Percentiles rank a stretch among this genome's conserved stretches.
These are phyloP conservation scores for Aspergillus sergii DNA, from an alignment of 2,329 filamentous ascomycete species.

Conservation along the genomic window DNA sequence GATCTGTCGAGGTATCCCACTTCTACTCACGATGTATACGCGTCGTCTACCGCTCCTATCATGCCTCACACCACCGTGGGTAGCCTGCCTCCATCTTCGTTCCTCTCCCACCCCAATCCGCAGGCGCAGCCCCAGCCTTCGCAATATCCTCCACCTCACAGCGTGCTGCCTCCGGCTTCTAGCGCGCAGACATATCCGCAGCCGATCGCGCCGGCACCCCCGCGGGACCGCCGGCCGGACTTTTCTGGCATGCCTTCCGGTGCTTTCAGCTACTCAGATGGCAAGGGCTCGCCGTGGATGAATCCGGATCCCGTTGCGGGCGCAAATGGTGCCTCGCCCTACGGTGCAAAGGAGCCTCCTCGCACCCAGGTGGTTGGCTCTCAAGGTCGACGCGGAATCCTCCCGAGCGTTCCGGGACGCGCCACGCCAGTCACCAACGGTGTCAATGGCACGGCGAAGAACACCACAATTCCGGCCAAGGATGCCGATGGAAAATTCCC, in stretches of 20 bases:
- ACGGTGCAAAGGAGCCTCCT: slow-evolving; percentile 46
- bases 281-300: slow-evolving; percentile 57
- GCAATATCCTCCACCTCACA: slow-evolving; percentile 43
- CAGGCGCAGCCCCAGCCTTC: slow-evolving; percentile 41
- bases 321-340: slow-evolving; percentile 40
- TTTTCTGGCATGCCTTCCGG: slow-evolving; percentile 72
- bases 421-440: slow-evolving; percentile 70
- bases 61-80: slow-evolving; percentile 46
- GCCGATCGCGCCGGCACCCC: slow-evolving; percentile 73
- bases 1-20: slow-evolving; percentile 48
- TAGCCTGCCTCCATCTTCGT: slow-evolving; percentile 46
- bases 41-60: slow-evolving; percentile 45
- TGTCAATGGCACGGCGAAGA: slow-evolving; percentile 70
- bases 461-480: slow-evolving; percentile 83
- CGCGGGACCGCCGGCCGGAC: slow-evolving; percentile 51
- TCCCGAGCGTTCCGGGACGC: slow-evolving; percentile 86
- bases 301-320: slow-evolving; percentile 42
- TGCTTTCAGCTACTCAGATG: slow-evolving; percentile 61
- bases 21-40: slow-evolving; percentile 47
- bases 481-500: slow-evolving; percentile 98
- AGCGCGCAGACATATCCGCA: slow-evolving; percentile 71
- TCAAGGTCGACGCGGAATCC: slow-evolving; percentile 85
- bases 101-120: slow-evolving; percentile 45
- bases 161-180: slow-evolving; percentile 68
- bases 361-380: slow-evolving; percentile 89